Evolutionary conservation across 1,284 basidiomycete genomes (phyloP), one percentile per base, ranked within the genome.

Genomic region (Ceraceosorus bombacis): DNA sequence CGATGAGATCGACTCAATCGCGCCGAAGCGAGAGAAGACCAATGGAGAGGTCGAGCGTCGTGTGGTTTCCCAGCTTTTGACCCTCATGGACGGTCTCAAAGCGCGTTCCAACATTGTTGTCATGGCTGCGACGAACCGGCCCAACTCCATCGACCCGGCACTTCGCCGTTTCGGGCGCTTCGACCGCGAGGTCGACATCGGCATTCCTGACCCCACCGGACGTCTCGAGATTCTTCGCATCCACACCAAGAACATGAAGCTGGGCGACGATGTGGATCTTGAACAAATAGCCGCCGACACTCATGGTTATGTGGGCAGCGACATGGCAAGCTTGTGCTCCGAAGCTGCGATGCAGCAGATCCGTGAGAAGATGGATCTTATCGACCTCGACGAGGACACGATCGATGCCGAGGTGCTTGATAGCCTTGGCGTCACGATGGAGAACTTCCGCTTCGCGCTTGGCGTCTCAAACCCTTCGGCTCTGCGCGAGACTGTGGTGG

Each of bases 221-320:
- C 94, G 95, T 80, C 85, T 97, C 51, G 94, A 98, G 80, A 97
- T 98, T 72, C 85, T 98, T 64, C 89, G 94, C 65, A 98, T 98
- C 68, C 94, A 97, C 83, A 98, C 95, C 61, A 98, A 97, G 86
- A 98, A 98, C 83, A 98, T 98, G 94, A 98, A 97, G 81, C 83
- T 98, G 51, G 85, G 80, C n/a, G 93, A 97, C 61, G 95, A 98
- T 73, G 94, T 98, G 53, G 95, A 98, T 74, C 85, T 98, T 59
- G 94, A 98, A 15, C 72, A 89, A 86, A 97, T 98, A 72, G 94
- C 94, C 55, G 91, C 93, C 54, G 95, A 98, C 79, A 98, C 94
- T 4, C 94, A 98, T 79, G 94, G 94, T 79, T 98, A 98, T 78
- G 94, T 98, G 73, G 94, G 94, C 78, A 95, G 95, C 50, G 95